Percentiles rank a stretch among this genome's conserved stretches.
Evolutionary conservation across 192 early-diverging fungal genomes (phyloP).

Genomic region (Kickxella alabastrina): DNA sequence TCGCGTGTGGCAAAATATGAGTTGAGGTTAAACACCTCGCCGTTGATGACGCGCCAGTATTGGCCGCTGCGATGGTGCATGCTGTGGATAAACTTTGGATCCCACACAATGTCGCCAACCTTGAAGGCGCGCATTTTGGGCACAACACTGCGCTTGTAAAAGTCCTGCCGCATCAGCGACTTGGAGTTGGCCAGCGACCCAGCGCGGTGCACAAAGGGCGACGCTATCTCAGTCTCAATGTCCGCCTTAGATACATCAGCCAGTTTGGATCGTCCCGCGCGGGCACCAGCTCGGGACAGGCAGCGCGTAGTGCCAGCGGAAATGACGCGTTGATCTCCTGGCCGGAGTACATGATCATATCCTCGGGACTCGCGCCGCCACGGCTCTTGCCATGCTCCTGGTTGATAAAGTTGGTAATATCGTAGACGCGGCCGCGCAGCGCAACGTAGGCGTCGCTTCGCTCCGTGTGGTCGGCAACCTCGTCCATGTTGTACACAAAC

Average conservation of each 20-base stretch:
- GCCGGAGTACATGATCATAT: slow-evolving; percentile 54
- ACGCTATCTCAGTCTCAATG: slow-evolving; percentile 16
- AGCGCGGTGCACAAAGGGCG: slow-evolving; percentile 28
- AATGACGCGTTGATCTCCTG: slow-evolving; percentile 64
- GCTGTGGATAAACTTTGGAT: slow-evolving; percentile 47
- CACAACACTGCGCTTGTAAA: slow-evolving; percentile 52
- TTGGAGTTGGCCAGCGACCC: slow-evolving; percentile 42
- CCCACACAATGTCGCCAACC: slow-evolving; percentile 58
- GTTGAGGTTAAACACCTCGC: slow-evolving; percentile 62
- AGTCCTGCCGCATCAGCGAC: slow-evolving; percentile 46
- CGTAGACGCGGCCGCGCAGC: slow-evolving; percentile 66
- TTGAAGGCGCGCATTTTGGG: slow-evolving; percentile 51
- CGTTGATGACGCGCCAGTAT: slow-evolving; percentile 59
- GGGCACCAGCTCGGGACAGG: slow-evolving; percentile 54
- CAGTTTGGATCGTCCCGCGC: slow-evolving; percentile 30
- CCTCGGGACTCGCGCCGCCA: slow-evolving; percentile 35
- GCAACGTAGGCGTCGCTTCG: slow-evolving; percentile 58
- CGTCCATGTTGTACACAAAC: slow-evolving; percentile 57
- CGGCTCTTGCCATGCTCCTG: slow-evolving; percentile 55
- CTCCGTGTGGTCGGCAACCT: slow-evolving; percentile 58
- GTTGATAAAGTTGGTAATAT: slow-evolving; percentile 61
- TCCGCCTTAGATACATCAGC: slow-evolving; percentile 36
- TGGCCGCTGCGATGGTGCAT: slow-evolving; percentile 44
- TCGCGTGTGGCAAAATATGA: slow-evolving; percentile 57
- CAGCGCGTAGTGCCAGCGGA: slow-evolving; percentile 55